Percentiles rank a stretch among this genome's conserved stretches.
Evolutionary conservation across 2,329 filamentous ascomycete species (phyloP).

Genomic region (Colletotrichum limetticola): DNA sequence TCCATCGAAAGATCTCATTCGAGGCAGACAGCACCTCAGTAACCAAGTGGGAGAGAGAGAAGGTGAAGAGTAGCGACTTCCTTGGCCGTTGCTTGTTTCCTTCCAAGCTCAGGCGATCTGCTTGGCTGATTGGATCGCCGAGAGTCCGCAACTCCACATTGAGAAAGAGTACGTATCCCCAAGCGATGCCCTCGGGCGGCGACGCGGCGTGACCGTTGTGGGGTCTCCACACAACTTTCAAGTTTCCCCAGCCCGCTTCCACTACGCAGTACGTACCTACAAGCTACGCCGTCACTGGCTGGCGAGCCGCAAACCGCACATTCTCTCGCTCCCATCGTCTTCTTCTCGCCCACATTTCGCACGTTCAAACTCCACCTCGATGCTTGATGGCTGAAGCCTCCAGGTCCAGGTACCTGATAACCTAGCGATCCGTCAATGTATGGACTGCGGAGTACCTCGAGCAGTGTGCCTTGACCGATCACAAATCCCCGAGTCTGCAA

Average conservation of each 20-base stretch:
- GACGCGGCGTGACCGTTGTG: background rate
- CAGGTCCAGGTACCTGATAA: background rate
- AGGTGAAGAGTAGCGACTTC: background rate
- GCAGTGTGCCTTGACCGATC: background rate
- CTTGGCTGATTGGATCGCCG: background rate
- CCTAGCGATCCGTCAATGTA: background rate
- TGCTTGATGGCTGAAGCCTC: no score
- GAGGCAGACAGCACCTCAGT: no score
- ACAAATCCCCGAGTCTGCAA: background rate
- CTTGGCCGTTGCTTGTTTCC: slow-evolving; percentile 10
- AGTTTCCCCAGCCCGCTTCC: background rate
- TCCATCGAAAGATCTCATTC: no score
- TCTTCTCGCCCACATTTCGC: background rate
- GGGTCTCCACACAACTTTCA: background rate
- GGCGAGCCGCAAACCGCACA: background rate
- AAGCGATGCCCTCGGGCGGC: background rate
- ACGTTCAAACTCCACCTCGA: background rate
- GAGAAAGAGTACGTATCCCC: background rate
- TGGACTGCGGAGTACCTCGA: background rate
- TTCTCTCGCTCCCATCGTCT: background rate
- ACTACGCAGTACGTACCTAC: no score
- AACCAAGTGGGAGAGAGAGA: no score
- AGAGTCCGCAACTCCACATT: background rate
- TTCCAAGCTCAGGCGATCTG: background rate
- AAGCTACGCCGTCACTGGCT: no score